Evolutionary conservation across 257 asterid species (phyloP).

Genomic region (Plantago ovata): DNA sequence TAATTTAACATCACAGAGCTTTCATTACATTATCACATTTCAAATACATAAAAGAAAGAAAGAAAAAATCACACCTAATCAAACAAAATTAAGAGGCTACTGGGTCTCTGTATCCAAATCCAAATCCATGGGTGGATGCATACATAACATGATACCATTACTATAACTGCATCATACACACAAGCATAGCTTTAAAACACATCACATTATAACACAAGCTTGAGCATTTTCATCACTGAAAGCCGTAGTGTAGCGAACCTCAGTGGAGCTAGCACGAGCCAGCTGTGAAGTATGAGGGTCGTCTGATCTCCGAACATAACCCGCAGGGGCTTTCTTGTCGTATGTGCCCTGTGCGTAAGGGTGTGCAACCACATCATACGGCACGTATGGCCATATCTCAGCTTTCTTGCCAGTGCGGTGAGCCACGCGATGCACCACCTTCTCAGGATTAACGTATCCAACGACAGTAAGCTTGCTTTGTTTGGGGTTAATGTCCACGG

Average conservation of each 20-base stretch:
- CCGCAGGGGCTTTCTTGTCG: conserved; percentile 92
- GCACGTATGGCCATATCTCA: conserved; percentile 96
- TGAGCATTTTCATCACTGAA: conserved; percentile 86
- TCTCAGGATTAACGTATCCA: conserved; percentile 81
- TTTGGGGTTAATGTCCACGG: conserved; percentile 61
- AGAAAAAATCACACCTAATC: conserved; percentile 15
- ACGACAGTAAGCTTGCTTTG: conserved; percentile 83
- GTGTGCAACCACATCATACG: conserved; percentile 86
- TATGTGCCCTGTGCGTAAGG: conserved; percentile 88
- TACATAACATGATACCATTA: not conserved
- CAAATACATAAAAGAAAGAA: not conserved
- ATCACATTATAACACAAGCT: conserved; percentile 86
- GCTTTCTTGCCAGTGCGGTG: conserved; percentile 91
- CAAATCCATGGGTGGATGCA: not conserved
- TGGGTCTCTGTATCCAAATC: too few species aligned
- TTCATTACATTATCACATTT: conserved; percentile 23
- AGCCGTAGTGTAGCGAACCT: conserved; percentile 94
- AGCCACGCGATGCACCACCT: conserved; percentile 82
- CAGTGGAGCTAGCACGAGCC: conserved; percentile 85
- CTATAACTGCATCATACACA: not conserved
- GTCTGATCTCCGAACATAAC: conserved; percentile 57
- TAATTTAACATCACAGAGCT: conserved; percentile 21
- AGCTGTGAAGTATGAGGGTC: conserved; percentile 62
- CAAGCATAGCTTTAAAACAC: not conserved
- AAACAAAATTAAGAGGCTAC: not conserved